Conservation (phyloP, 1,284 basidiomycete species). For the Sanghuangporus baumii region DNA sequence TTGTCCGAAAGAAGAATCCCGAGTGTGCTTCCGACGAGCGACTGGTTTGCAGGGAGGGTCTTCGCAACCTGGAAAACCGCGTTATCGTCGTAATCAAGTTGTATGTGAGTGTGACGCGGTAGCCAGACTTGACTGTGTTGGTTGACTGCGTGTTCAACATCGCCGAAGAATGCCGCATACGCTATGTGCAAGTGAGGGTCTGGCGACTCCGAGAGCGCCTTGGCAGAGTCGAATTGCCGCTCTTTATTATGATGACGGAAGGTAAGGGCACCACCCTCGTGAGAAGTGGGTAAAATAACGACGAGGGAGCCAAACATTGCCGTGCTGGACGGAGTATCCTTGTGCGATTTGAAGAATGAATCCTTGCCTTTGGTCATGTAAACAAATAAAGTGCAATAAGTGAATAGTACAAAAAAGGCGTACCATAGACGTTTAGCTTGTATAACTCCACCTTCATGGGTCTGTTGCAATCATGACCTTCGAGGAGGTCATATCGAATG, state of each 20-base stretch:
- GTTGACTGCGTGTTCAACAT: conserved; percentile 40
- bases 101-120: conserved; percentile 39
- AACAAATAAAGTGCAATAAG: too few species aligned
- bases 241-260: background rate
- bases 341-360: too few species aligned
- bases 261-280: conserved; percentile 1
- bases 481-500: background rate
- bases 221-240: background rate
- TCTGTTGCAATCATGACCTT: background rate
- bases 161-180: conserved; percentile 19
- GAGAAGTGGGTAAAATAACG: conserved; percentile 1
- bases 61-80: background rate
- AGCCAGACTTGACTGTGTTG: conserved; percentile 31
- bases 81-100: conserved; percentile 27
- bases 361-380: too few species aligned
- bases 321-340: too few species aligned
- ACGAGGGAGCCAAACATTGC: conserved; percentile 12
- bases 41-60: background rate
- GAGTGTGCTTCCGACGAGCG: conserved; percentile 17
- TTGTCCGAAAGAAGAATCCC: conserved; percentile 23
- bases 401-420: background rate
- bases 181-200: background rate
- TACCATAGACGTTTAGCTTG: conserved; percentile 16
- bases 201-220: conserved; percentile 25
- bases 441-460: conserved; percentile 11